Conservation (phyloP, 2,329 filamentous ascomycete species). For the Pestalotiopsis sp. region DNA sequence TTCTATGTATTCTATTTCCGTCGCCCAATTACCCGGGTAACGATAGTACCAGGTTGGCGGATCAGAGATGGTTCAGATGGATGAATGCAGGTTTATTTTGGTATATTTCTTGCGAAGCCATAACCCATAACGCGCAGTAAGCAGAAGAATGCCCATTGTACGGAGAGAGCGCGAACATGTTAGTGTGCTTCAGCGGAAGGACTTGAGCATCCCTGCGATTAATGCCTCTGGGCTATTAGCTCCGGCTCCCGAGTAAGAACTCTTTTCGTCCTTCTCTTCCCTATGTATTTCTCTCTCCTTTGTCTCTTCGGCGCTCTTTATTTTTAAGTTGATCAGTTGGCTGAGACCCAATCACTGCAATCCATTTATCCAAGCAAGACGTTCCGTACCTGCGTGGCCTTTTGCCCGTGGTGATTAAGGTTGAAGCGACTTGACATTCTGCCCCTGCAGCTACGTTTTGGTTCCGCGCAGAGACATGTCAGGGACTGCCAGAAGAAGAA, state of each 20-base stretch:
- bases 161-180: neutral
- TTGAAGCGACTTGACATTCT: neutral
- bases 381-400: neutral
- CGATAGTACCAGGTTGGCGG: no score
- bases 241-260: neutral
- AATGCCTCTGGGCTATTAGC: neutral
- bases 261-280: neutral
- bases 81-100: no score
- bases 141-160: neutral
- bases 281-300: neutral
- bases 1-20: no score
- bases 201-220: neutral
- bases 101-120: no score
- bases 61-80: no score
- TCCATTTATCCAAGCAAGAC: neutral
- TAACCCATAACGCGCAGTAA: neutral
- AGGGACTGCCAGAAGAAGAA: neutral
- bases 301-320: neutral
- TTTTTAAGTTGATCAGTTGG: neutral
- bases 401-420: neutral
- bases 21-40: no score
- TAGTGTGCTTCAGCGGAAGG: neutral
- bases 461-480: conserved; percentile 7
- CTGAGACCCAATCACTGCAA: neutral
- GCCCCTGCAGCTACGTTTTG: neutral